These are phyloP conservation scores for Digitaria exilis DNA, from an alignment of 202 grass and related monocot genomes.

Conservation along the genomic window DNA sequence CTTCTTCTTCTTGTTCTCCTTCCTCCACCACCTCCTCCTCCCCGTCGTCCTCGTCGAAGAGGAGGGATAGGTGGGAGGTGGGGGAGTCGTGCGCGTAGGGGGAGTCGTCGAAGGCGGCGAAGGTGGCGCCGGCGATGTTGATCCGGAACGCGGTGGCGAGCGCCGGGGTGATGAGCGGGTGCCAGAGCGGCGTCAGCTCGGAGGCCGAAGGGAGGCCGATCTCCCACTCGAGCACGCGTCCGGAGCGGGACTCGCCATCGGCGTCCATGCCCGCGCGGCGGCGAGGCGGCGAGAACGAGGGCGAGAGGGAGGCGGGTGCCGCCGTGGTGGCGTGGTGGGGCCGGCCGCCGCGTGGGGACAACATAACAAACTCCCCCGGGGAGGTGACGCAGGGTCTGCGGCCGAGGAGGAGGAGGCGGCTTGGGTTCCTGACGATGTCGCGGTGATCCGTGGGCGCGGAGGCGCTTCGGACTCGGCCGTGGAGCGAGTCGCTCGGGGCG, in stretches of 20 bases:
- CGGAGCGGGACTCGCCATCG: not conserved
- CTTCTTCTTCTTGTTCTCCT: not conserved
- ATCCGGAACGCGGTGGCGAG: slow-evolving; percentile 66
- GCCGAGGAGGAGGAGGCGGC: not conserved
- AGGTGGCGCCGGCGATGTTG: not conserved
- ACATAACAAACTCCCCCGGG: slow-evolving; percentile 5
- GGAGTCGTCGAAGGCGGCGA: not conserved
- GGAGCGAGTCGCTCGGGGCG: slow-evolving; percentile 37
- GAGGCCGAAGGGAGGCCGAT: slow-evolving; percentile 44
- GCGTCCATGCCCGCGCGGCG: slow-evolving; percentile 13
- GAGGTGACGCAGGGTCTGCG: not conserved
- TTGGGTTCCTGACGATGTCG: slow-evolving; percentile 13
- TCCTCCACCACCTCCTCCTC: not conserved
- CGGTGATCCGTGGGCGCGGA: slow-evolving; percentile 30
- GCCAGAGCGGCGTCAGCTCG: slow-evolving; percentile 59
- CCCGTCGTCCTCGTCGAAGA: not conserved
- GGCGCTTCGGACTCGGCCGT: not conserved
- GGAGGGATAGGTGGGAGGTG: slow-evolving; percentile 24
- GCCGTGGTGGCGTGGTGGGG: slow-evolving; percentile 26
- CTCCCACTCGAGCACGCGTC: slow-evolving; percentile 59
- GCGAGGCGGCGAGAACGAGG: slow-evolving; percentile 4
- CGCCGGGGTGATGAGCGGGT: slow-evolving; percentile 52
- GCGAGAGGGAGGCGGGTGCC: not conserved
- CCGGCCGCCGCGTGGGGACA: slow-evolving; percentile 47
- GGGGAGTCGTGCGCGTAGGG: slow-evolving; percentile 29